A percentile compares a stretch with the other conserved stretches of the same genome.
phyloP scores from a whole-genome alignment of 108 stramenopile genomes.

The Fistulifera pelliculosa region DNA sequence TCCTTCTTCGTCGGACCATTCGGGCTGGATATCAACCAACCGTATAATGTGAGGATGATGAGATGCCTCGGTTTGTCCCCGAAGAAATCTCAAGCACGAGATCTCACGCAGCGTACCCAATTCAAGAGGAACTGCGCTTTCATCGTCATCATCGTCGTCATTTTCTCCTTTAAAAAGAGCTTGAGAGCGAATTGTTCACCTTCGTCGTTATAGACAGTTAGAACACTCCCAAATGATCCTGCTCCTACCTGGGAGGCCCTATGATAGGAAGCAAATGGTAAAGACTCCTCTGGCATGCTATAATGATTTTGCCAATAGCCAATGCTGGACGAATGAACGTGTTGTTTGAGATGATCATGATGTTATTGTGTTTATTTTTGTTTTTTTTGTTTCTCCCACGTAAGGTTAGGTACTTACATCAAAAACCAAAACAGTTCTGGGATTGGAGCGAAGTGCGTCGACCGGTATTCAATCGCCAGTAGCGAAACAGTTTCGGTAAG shows the following conservation, averaged over 20 bases:
- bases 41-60: slow-evolving; percentile 62
- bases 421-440: too few species aligned
- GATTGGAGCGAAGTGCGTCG: too few species aligned
- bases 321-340: too few species aligned
- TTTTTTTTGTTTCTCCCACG: too few species aligned
- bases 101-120: slow-evolving; percentile 69
- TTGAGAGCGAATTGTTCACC: slow-evolving; percentile 73
- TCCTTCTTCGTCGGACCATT: slow-evolving; percentile 34
- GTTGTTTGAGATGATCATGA: too few species aligned
- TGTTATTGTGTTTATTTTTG: too few species aligned
- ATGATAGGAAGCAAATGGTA: slow-evolving; percentile 56
- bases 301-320: too few species aligned
- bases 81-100: slow-evolving; percentile 62
- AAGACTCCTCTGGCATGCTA: too few species aligned
- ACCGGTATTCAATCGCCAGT: too few species aligned
- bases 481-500: too few species aligned
- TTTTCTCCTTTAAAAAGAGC: slow-evolving; percentile 47
- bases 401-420: too few species aligned
- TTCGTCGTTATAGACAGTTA: slow-evolving; percentile 77
- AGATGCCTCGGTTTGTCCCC: slow-evolving; percentile 29
- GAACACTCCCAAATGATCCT: slow-evolving; percentile 64
- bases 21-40: slow-evolving; percentile 60
- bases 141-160: slow-evolving; percentile 26
- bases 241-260: slow-evolving; percentile 59
- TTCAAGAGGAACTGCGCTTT: slow-evolving; percentile 36